phyloP scores from a whole-genome alignment of 2,329 filamentous ascomycete species.

The Diaporthe sp. region DNA sequence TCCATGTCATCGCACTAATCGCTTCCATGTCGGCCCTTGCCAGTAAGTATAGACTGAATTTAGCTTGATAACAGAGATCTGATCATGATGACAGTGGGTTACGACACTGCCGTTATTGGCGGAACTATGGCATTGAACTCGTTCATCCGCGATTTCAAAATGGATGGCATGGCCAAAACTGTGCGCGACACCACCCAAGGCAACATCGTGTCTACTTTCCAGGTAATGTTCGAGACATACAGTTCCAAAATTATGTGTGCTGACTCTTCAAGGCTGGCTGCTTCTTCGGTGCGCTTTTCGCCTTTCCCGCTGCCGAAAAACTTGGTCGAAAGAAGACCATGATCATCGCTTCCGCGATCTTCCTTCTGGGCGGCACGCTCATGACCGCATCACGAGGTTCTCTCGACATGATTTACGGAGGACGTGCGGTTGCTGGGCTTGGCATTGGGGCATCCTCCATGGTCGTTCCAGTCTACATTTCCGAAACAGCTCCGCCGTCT shows the following conservation, averaged over 20 bases:
- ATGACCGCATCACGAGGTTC: slow-evolving; percentile 51
- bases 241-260: no score
- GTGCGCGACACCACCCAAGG: slow-evolving; percentile 43
- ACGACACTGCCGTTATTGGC: slow-evolving; percentile 75
- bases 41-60: slow-evolving; percentile 1
- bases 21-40: slow-evolving; percentile 27
- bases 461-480: slow-evolving; percentile 54
- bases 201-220: slow-evolving; percentile 47
- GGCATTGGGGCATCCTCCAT: slow-evolving; percentile 64
- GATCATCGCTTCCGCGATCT: slow-evolving; percentile 48
- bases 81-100: slow-evolving; percentile 68
- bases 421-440: slow-evolving; percentile 66
- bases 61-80: background rate
- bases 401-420: slow-evolving; percentile 49
- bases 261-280: slow-evolving; percentile 44
- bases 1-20: slow-evolving; percentile 21
- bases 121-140: slow-evolving; percentile 73
- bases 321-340: slow-evolving; percentile 51
- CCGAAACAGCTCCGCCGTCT: slow-evolving; percentile 71
- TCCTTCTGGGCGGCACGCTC: slow-evolving; percentile 50
- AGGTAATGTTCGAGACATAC: background rate
- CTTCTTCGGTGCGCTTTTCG: slow-evolving; percentile 45
- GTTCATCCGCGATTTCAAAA: slow-evolving; percentile 64
- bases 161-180: slow-evolving; percentile 11
- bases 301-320: slow-evolving; percentile 48